Evolutionary conservation across 257 asterid species (phyloP), one percentile per base, ranked within the genome.

Genomic region (Fraxinus pennsylvanica): DNA sequence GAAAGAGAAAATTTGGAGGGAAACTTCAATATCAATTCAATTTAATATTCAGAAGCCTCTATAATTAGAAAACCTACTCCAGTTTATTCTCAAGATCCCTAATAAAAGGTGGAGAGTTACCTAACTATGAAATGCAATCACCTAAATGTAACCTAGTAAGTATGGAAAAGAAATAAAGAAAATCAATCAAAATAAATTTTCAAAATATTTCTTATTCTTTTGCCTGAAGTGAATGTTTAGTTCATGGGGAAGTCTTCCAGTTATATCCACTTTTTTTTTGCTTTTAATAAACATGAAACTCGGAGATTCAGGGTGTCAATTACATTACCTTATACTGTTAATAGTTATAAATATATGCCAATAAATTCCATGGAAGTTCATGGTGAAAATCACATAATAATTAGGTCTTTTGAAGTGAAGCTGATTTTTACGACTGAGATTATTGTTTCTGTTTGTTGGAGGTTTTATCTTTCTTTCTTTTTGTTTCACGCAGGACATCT

Each of bases 401-500:
- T 59, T 59, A 59, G 12, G 15, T 59, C 14, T 59, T 22, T n/a
- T 59, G 32, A 22, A 59, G 0, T 59, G 32, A 59, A 59, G 67
- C 30, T 21, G 67, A 59, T 59, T n/a, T 17, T 21, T 2, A 21
- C 32, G 14, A 59, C 32, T 59, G 67, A 59, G 32, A 21, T 59
- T 59, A 59, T 59, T 59, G 9, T 59, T 59, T 6, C 15, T 59
- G 29, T 59, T 59, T 57, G 67, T 73, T 47, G 32, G 77, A 52
- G 67, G 29, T 50, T 71, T 74, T 82, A 66, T n/a, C 84, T 78
- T 70, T 67, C 73, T 57, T 68, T 57, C 52, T 76, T 80, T 67
- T 82, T 80, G 65, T 65, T 80, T 81, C 76, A 67, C 83, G 90
- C 92, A 96, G 99, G 92, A 96, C 97, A 69, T 96, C 98, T 75